Evolutionary conservation across 441 rosid species (phyloP), one percentile per base, ranked within the genome.

Genomic region (Bruguiera hainesii): DNA sequence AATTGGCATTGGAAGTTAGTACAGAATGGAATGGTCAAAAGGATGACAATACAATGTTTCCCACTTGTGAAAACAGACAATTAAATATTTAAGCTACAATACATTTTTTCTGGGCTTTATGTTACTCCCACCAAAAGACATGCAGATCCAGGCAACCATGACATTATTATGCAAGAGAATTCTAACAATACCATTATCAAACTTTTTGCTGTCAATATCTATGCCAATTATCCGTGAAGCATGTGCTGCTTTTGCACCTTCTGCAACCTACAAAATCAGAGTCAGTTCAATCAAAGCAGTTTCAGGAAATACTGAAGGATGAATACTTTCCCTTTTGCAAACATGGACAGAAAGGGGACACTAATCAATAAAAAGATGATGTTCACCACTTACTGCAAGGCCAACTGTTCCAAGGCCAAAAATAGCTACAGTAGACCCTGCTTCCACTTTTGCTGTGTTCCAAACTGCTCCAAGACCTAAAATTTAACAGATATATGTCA

Each of bases 381-480:
- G 39, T 66, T 62, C 21, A 72, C 63, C 57, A 71, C 92, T 81
- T 78, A 91, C 99, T 11, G 96, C 97, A 76, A 94, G 97, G 31
- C 98, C 98, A 71, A 94, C 90, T 37, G 98, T 91, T 7, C 98
- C 98, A 79, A 91, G 98, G 75, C 98, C 99, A 62, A 94, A 94
- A 72, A 94, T 73, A 64, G 98, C 96, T 39, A 94, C 99, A 75
- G 69, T 85, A 16, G 58, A 55, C 28, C 58, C 58, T 9, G 30
- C 29, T 55, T 55, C 58, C 16, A 55, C 58, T 55, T 55, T 55
- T 55, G 58, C 58, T 3, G 58, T 55, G 30, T 55, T 55, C 58
- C 98, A 97, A 70, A 94, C 90, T 52, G 98, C 89, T 7, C 98
- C 98, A 80, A 91, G 98, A 73, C 98, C 99, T 60, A 91, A 91